Conservation (phyloP, 257 asterid species). For the Prunella vulgaris region DNA sequence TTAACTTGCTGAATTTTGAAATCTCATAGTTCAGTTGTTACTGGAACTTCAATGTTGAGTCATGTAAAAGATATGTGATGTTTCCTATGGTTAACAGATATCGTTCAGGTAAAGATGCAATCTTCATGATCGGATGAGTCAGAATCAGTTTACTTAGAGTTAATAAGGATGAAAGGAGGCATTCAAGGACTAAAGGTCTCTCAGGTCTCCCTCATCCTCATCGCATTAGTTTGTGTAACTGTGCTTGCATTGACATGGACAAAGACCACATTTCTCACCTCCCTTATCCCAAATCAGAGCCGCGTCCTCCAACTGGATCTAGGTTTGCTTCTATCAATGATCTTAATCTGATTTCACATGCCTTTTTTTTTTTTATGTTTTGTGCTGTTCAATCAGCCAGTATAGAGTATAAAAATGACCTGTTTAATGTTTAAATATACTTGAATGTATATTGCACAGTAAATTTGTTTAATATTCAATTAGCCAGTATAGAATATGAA, state of each 20-base stretch:
- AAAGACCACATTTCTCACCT: conserved; percentile 57
- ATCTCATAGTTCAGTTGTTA: conserved; percentile 6
- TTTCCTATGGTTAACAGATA: conserved; percentile 24
- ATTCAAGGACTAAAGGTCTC: conserved; percentile 58
- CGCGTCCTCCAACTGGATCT: conserved; percentile 39
- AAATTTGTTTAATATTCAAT: neutral
- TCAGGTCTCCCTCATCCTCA: conserved; percentile 81
- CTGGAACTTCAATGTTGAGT: conserved; percentile 2
- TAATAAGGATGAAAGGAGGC: conserved; percentile 85
- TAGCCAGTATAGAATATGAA: neutral
- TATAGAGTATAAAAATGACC: neutral
- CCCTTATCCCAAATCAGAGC: conserved; percentile 50
- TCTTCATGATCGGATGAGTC: conserved; percentile 33
- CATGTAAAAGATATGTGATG: neutral
- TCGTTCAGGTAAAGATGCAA: conserved; percentile 7
- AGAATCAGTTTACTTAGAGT: conserved; percentile 23
- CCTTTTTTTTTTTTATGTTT: neutral
- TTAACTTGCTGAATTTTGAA: neutral
- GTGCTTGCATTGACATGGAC: conserved; percentile 69
- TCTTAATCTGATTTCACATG: conserved; percentile 15
- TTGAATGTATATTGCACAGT: neutral
- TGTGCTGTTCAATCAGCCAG: neutral
- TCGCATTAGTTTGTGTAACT: conserved; percentile 59
- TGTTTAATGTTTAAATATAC: neutral
- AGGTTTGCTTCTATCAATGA: conserved; percentile 42